Percentiles rank a stretch among this genome's conserved stretches.
Conservation (phyloP, 2,329 filamentous ascomycete species). For the Microsporum canis region DNA sequence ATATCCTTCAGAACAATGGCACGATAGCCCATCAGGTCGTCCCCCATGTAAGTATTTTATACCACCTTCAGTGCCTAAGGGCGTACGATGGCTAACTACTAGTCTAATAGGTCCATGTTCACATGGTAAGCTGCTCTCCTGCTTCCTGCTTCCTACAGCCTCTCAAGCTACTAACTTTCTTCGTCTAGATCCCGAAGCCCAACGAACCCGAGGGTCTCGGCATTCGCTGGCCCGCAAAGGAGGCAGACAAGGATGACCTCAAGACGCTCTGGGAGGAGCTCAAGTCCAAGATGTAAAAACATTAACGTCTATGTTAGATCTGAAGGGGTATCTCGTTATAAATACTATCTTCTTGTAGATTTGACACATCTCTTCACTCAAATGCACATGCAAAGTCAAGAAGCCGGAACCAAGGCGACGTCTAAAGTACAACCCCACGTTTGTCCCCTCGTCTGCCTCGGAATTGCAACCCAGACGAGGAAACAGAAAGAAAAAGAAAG, state of each 20-base stretch:
- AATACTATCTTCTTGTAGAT: background rate
- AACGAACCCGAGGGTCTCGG: slow-evolving; percentile 68
- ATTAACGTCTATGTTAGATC: background rate
- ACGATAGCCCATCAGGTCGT: slow-evolving; percentile 83
- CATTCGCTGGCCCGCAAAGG: slow-evolving; percentile 66
- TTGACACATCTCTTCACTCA: background rate
- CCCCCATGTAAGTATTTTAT: slow-evolving; percentile 58
- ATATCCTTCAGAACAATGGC: slow-evolving; percentile 94
- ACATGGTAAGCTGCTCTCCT: slow-evolving; percentile 54
- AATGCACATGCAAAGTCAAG: background rate
- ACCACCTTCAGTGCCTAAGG: slow-evolving; percentile 5
- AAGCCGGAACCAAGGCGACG: background rate
- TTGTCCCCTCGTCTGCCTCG: background rate
- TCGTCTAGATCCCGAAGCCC: slow-evolving; percentile 75
- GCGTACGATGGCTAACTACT: background rate
- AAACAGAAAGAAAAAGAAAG: background rate
- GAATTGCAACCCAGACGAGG: background rate
- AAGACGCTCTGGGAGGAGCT: slow-evolving; percentile 71
- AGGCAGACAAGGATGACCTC: slow-evolving; percentile 68
- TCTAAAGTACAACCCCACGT: background rate
- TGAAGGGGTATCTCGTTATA: background rate
- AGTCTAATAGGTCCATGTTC: slow-evolving; percentile 65
- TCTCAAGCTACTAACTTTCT: background rate
- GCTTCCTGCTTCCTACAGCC: background rate
- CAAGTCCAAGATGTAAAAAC: slow-evolving; percentile 69